Base-by-base conservation (phyloP, 345 rosid species). In the Pistacia vera region DNA sequence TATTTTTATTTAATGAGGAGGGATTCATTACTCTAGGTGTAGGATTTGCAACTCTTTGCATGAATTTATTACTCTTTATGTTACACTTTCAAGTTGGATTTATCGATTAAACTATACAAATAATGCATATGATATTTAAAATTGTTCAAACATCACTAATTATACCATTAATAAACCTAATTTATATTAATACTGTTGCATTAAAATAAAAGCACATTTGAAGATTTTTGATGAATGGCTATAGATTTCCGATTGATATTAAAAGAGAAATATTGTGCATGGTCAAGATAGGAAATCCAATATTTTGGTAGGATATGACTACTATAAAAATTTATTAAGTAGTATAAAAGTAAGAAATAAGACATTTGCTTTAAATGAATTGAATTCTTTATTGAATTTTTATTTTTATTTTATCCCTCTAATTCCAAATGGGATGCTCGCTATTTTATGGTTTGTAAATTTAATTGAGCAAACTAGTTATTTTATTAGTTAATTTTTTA, bases 401-500 rank as follows among this genome's bases (percentile, higher is more conserved):
- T 58, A 57, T 18, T 51, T 20, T 57, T 52, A 59, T 57, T 64
- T 55, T 69, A 73, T 61, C 48, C 66, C 70, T 52, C 22, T 7
- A 67, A 38, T 59, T 71, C 28, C 11, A 16, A 11, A 41, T 25
- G 5, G 20, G 7, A 20, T 6, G 12, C 22, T 9, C 11, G n/a
- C 62, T 62, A 12, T 30, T 55, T 72, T 72, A 17, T 70, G 56
- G 13, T 77, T 66, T 68, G 63, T 11, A 22, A 11, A 57, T 16
- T 67, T 28, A 62, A 61, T 72, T 7, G 13, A n/a, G 73, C 22
- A 70, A 60, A 51, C 52, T 64, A 74, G 61, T 66, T 56, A 62
- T 38, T 54, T 51, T 72, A 2, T 69, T 74, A 80, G 76, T 71
- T 82, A 68, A 84, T 77, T 70, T 63, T 55, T 38, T 79, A 78